Evolutionary conservation across 257 asterid species (phyloP).

Genomic region (Scutellaria galericulata): DNA sequence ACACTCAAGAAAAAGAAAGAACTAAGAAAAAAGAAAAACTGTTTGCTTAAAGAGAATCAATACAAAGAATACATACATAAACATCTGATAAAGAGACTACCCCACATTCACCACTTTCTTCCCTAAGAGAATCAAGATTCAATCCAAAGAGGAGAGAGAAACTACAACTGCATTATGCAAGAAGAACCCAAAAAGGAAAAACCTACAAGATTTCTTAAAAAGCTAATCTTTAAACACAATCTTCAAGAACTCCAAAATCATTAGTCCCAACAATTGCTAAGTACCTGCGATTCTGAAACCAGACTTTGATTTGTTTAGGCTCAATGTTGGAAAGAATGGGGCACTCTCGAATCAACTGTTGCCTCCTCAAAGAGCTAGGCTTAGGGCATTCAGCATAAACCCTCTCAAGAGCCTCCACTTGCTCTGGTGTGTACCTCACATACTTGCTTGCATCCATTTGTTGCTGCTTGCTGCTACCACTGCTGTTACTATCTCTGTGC

Average conservation of each 20-base stretch:
- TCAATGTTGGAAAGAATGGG: constrained; percentile 89
- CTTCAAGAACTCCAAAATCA: constrained; percentile 18
- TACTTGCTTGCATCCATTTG: constrained; percentile 92
- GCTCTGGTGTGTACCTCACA: constrained; percentile 96
- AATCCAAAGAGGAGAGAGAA: constrained; percentile 1
- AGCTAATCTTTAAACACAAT: neutral
- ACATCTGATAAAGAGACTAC: constrained; percentile 19
- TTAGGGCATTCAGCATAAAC: constrained; percentile 92
- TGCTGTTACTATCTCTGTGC: constrained; percentile 65
- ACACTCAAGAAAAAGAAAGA: neutral
- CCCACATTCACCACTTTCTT: constrained; percentile 30
- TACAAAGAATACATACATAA: neutral
- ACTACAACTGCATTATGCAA: constrained; percentile 7
- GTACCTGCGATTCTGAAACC: constrained; percentile 98
- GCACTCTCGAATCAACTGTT: constrained; percentile 88
- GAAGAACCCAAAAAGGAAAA: neutral
- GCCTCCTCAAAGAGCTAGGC: constrained; percentile 92
- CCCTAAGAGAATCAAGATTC: constrained; percentile 6
- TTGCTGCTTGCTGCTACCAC: constrained; percentile 51
- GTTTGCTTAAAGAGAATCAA: neutral
- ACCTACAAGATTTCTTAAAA: constrained; percentile 4
- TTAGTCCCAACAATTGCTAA: neutral
- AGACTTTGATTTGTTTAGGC: constrained; percentile 98
- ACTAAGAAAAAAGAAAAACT: neutral
- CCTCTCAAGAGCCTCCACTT: constrained; percentile 94